phyloP scores from a whole-genome alignment of 1,284 basidiomycete species.

The Farysia itapuensis region DNA sequence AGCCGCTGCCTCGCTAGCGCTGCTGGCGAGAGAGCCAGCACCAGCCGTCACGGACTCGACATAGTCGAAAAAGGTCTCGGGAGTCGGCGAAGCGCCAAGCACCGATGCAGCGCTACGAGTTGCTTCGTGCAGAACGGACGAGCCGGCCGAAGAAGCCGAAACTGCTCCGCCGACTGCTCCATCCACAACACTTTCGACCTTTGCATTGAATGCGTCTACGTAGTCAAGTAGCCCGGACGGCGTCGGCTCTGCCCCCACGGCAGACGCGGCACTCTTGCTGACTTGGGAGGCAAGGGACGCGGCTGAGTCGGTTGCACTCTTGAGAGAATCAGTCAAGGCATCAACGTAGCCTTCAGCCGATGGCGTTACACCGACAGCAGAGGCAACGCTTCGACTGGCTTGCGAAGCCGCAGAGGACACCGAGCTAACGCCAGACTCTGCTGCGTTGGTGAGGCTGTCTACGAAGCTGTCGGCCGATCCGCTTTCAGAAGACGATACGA shows the following conservation, averaged over 20 bases:
- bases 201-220: slow-evolving; percentile 1
- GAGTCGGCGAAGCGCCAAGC: slow-evolving; percentile 14
- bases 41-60: slow-evolving; percentile 5
- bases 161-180: slow-evolving; percentile 1
- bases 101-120: slow-evolving; percentile 6
- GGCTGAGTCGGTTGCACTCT: neutral
- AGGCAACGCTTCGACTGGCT: slow-evolving; percentile 13
- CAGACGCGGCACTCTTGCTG: slow-evolving; percentile 1
- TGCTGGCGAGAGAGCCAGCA: slow-evolving; percentile 1
- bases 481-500: slow-evolving; percentile 10
- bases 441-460: neutral
- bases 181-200: neutral
- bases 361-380: slow-evolving; percentile 11
- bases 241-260: slow-evolving; percentile 5
- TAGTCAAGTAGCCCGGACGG: slow-evolving; percentile 12
- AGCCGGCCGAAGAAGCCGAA: slow-evolving; percentile 1
- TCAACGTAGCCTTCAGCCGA: slow-evolving; percentile 3
- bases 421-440: slow-evolving; percentile 4
- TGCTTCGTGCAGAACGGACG: neutral
- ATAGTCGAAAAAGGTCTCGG: slow-evolving; percentile 21
- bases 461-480: slow-evolving; percentile 6
- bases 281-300: slow-evolving; percentile 1
- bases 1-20: neutral
- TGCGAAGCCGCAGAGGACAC: slow-evolving; percentile 6
- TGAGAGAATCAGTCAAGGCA: neutral